phyloP scores from a whole-genome alignment of 2,329 filamentous ascomycete species.

The Lachnellula cervina region DNA sequence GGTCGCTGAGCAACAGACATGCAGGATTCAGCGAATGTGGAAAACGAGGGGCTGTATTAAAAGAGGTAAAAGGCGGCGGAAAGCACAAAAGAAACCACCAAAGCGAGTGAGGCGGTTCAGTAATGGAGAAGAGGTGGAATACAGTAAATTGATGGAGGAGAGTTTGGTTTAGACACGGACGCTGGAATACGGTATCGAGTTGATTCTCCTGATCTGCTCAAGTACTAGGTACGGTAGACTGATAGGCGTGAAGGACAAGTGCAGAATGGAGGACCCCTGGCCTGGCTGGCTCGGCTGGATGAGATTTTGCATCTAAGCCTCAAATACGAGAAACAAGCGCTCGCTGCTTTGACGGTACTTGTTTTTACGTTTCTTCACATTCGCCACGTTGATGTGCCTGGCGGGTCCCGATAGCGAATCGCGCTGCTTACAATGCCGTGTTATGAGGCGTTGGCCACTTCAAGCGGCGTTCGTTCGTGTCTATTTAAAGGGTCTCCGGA shows the following conservation, averaged over 20 bases:
- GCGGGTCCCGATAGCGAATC: no score
- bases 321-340: background rate
- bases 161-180: constrained; percentile 10
- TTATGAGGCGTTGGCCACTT: no score
- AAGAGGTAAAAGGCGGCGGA: constrained; percentile 21
- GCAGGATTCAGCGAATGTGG: constrained; percentile 4
- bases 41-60: constrained; percentile 14
- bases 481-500: no score
- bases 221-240: no score
- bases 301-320: background rate
- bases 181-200: constrained; percentile 1
- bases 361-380: background rate
- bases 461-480: no score
- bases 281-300: background rate
- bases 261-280: background rate
- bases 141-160: constrained; percentile 11
- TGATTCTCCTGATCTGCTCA: background rate
- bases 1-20: constrained; percentile 24
- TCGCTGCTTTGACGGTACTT: background rate
- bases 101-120: constrained; percentile 53
- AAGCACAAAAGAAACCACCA: constrained; percentile 38
- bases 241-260: background rate
- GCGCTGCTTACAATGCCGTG: no score
- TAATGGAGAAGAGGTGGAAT: constrained; percentile 2
- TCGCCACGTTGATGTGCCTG: no score